phyloP scores from a whole-genome alignment of 2,329 filamentous ascomycete species.

The Bisporella sp. region DNA sequence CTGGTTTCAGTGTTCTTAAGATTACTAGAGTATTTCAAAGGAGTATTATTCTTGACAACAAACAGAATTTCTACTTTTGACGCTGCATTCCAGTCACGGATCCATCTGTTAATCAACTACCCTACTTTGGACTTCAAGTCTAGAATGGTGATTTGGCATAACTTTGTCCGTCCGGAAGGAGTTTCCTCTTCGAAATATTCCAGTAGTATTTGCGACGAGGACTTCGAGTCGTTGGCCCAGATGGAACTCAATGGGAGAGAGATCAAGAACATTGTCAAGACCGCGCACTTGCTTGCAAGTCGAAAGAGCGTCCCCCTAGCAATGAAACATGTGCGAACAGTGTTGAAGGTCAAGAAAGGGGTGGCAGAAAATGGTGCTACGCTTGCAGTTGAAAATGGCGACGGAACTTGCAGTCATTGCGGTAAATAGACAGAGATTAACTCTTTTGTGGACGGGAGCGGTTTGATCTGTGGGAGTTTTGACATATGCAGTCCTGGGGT shows the following conservation, averaged over 20 bases:
- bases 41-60: conserved; percentile 33
- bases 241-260: conserved; percentile 27
- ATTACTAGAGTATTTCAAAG: conserved; percentile 32
- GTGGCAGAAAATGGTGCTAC: too few relatives aligned
- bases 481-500: too few relatives aligned
- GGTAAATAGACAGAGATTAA: too few relatives aligned
- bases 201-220: conserved; percentile 4
- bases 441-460: too few relatives aligned
- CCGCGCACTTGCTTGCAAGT: conserved; percentile 21
- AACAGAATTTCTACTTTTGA: conserved; percentile 29
- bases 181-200: neutral
- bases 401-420: too few relatives aligned
- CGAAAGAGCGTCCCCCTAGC: conserved; percentile 16
- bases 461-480: too few relatives aligned
- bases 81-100: conserved; percentile 27
- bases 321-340: conserved; percentile 20
- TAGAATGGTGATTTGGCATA: conserved; percentile 19
- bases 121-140: conserved; percentile 12
- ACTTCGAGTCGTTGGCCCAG: conserved; percentile 12
- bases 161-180: conserved; percentile 6
- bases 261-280: conserved; percentile 30
- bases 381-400: too few relatives aligned
- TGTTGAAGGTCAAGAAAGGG: conserved; percentile 9
- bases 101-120: conserved; percentile 26
- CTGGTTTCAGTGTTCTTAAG: conserved; percentile 27